These are phyloP conservation scores for Claviceps sp. DNA, from an alignment of 2,329 filamentous ascomycete genomes.

Conservation along the genomic window DNA sequence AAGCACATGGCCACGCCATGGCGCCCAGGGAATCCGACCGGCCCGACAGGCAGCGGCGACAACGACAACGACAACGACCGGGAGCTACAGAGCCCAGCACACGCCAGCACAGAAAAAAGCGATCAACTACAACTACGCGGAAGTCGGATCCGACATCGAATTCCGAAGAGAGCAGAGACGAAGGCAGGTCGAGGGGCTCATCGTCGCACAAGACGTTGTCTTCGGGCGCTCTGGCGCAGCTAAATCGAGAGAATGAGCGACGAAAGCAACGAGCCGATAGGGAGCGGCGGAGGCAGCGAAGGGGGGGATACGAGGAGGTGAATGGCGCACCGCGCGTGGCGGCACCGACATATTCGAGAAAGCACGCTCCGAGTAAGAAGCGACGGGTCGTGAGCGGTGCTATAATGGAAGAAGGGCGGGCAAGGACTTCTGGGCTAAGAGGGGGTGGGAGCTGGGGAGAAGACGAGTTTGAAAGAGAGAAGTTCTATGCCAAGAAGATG, in stretches of 20 bases:
- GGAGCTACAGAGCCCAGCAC: conserved; percentile 16
- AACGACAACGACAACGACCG: conserved; percentile 16
- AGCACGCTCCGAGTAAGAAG: conserved; percentile 30
- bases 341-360: conserved; percentile 16
- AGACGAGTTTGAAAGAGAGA: conserved; percentile 36
- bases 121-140: conserved; percentile 18
- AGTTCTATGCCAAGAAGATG: conserved; percentile 27
- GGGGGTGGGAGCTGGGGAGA: conserved; percentile 29
- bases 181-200: conserved; percentile 10
- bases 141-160: conserved; percentile 16
- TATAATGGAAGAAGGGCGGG: conserved; percentile 53
- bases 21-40: conserved; percentile 6
- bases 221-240: conserved; percentile 47
- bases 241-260: conserved; percentile 46
- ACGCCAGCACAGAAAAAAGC: conserved; percentile 24
- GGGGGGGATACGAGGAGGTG: conserved; percentile 5
- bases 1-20: conserved; percentile 3
- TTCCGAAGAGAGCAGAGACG: conserved; percentile 20
- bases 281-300: conserved; percentile 13
- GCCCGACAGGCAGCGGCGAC: conserved; percentile 11
- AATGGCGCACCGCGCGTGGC: neutral
- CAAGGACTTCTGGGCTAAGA: conserved; percentile 22
- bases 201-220: conserved; percentile 21
- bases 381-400: conserved; percentile 57
- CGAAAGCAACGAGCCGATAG: conserved; percentile 33